Conservation (phyloP, 805 yeast genomes). For the Millerozyma acaciae region DNA sequence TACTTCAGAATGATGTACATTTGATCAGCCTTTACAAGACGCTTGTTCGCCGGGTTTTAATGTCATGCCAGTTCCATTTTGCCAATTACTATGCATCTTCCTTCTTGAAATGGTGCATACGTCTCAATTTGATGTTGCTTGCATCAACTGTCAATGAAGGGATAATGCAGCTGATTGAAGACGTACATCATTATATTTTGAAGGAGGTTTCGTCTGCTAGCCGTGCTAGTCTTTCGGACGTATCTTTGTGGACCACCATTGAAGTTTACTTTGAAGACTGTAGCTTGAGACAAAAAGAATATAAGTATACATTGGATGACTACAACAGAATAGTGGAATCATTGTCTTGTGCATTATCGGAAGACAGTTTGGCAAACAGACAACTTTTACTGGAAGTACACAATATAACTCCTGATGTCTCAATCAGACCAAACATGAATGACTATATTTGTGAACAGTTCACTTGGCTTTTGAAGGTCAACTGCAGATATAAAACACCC, state of each 20-base stretch:
- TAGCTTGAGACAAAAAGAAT: neutral
- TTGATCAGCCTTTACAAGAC: neutral
- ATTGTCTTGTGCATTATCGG: too few species aligned
- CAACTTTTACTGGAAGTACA: too few species aligned
- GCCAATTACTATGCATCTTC: conserved; percentile 38
- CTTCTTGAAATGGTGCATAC: conserved; percentile 28
- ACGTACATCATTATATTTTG: too few species aligned
- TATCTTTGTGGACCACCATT: conserved; percentile 21
- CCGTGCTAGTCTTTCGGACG: conserved; percentile 13
- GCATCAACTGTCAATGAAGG: neutral
- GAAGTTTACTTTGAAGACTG: conserved; percentile 3
- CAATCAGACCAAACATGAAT: too few species aligned
- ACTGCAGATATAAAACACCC: conserved; percentile 7
- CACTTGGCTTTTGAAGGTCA: conserved; percentile 7
- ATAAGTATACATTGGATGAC: conserved; percentile 4
- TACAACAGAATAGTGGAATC: conserved; percentile 6
- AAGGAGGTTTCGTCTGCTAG: too few species aligned
- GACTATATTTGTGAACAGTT: too few species aligned
- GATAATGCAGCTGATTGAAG: too few species aligned
- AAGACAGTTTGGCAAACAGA: too few species aligned
- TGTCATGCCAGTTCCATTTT: conserved; percentile 30
- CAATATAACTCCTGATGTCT: too few species aligned
- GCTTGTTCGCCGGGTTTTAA: conserved; percentile 16
- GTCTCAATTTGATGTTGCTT: conserved; percentile 8
- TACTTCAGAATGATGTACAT: neutral